These are phyloP conservation scores for Asterochloris sp. DNA, from an alignment of 139 green algal species.

Conservation along the genomic window DNA sequence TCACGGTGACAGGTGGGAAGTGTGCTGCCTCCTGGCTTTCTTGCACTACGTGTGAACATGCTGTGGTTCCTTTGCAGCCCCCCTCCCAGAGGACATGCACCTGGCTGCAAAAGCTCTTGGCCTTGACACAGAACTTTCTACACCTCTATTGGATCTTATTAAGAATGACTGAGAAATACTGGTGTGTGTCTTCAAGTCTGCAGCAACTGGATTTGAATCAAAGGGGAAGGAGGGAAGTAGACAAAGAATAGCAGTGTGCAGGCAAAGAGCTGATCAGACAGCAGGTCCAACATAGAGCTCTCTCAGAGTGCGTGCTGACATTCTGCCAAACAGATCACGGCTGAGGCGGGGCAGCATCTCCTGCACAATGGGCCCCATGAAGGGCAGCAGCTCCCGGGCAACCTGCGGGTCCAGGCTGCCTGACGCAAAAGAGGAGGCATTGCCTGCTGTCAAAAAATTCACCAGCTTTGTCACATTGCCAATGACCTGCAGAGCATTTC, in stretches of 20 bases:
- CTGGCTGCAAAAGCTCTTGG: conserved; percentile 34
- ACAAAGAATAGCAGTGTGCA: too few relatives aligned
- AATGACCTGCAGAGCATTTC: background rate
- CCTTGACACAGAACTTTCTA: background rate
- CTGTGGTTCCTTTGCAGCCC: conserved; percentile 26
- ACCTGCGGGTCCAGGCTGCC: conserved; percentile 18
- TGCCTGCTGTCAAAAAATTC: conserved; percentile 52
- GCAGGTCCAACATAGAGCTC: conserved; percentile 53
- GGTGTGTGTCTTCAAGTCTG: too few relatives aligned
- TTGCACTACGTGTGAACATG: background rate
- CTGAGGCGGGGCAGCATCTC: conserved; percentile 80
- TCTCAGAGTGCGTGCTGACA: conserved; percentile 69
- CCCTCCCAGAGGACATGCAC: conserved; percentile 59
- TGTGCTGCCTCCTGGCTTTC: background rate
- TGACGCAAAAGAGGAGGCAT: conserved; percentile 8
- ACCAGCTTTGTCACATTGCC: conserved; percentile 51
- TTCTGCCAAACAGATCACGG: conserved; percentile 49
- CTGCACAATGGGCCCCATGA: conserved; percentile 73
- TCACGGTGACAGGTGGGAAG: conserved; percentile 38
- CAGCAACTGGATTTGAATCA: too few relatives aligned
- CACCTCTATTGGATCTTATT: too few relatives aligned
- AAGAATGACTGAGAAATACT: too few relatives aligned
- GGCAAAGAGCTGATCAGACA: background rate
- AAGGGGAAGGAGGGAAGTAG: too few relatives aligned
- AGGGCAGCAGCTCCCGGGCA: conserved; percentile 65